Percentiles rank a stretch among this genome's conserved stretches.
phyloP scores from a whole-genome alignment of 768 basidiomycete genomes.

The Holtermanniella nyarrowii region DNA sequence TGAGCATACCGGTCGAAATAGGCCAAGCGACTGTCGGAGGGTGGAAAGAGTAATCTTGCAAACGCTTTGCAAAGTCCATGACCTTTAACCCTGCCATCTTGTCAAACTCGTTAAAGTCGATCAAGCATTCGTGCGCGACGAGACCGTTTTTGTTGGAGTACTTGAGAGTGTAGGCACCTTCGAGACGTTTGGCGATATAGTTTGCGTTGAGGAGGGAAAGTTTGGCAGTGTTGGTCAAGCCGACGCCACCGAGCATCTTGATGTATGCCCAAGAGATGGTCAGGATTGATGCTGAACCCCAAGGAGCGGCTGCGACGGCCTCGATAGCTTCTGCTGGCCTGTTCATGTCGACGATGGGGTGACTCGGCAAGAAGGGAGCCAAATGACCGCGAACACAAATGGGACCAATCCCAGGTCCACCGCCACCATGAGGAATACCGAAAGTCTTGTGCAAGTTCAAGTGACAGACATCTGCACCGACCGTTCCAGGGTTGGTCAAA shows the following conservation, averaged over 20 bases:
- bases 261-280: constrained; percentile 98
- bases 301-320: constrained; percentile 84
- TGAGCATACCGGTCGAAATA: constrained; percentile 89
- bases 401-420: constrained; percentile 92
- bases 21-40: constrained; percentile 97
- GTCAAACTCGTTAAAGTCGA: constrained; percentile 92
- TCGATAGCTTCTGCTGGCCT: constrained; percentile 55
- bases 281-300: constrained; percentile 87
- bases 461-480: constrained; percentile 96
- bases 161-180: constrained; percentile 70
- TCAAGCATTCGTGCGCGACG: constrained; percentile 90
- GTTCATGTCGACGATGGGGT: constrained; percentile 53
- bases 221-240: constrained; percentile 73
- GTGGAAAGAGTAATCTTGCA: constrained; percentile 49
- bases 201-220: constrained; percentile 89
- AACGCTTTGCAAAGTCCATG: constrained; percentile 87
- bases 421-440: constrained; percentile 96
- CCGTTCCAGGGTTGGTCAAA: constrained; percentile 73
- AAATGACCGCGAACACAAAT: constrained; percentile 92
- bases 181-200: constrained; percentile 85
- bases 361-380: constrained; percentile 83
- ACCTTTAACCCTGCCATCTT: constrained; percentile 78
- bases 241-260: constrained; percentile 96
- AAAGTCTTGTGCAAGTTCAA: constrained; percentile 98
- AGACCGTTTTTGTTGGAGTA: constrained; percentile 84